Evolutionary conservation across 176 grass and related monocot species (phyloP), one percentile per base, ranked within the genome.

Genomic region (Luzula sylvatica): DNA sequence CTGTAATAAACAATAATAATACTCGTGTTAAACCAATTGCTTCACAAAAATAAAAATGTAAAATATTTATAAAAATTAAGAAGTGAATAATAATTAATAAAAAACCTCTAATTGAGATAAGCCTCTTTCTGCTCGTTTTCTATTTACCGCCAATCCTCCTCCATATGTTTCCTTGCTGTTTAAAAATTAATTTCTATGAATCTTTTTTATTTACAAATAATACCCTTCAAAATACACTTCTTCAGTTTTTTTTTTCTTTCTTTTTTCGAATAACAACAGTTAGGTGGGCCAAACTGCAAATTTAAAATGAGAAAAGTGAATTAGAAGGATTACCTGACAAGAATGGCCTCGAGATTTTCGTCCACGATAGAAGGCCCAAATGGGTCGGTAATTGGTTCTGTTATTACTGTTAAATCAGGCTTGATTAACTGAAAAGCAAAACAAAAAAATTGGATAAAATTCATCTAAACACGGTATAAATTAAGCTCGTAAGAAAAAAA

Each of bases 161-260:
- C 67, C 67, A 35, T 89, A 57, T 8, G 85, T 89, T 59, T 98
- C 92, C 75, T 90, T 90, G 61, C 92, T 98, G 55, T 45, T n/a
- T 19, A 12, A 56, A 62, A 47, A 12, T 21, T 27, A 49, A 16
- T 46, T 46, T 11, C 23, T 28, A 48, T 28, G 2, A 13, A 40
- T n/a, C 32, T 42, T 40, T 7, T 59, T 58, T 42, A 12, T 13
- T 38, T 38, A 15, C 35, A 18, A 3, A n/a, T 46, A 35, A 42
- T 59, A 42, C 30, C 35, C 40, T 59, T 42, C 32, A 58, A 35
- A 58, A 42, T 46, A 63, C 35, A 29, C 8, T 27, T 8, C 20
- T 60, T 12, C 11, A 1, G 6, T 20, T 51, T 29, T 55, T 15
- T 42, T 46, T 4, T 3, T 38, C 8, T 47, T 58, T 19, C 9